These are phyloP conservation scores for Strobilomyces dryophilus DNA, from an alignment of 768 basidiomycete species.

Conservation along the genomic window DNA sequence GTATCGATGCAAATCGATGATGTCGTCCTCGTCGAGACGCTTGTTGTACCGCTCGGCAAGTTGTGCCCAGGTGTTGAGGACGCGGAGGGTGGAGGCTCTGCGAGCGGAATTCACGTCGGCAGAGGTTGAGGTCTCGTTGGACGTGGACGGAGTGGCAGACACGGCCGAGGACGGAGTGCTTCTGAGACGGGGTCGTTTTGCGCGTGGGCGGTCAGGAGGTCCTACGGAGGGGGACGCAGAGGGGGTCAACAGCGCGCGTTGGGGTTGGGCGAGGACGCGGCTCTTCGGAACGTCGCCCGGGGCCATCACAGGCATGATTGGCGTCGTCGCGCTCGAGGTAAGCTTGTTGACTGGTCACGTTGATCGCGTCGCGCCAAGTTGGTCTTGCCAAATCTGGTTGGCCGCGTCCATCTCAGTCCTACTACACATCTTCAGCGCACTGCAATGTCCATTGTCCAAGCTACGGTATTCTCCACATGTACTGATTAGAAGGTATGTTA, in stretches of 20 bases:
- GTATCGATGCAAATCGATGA: slow-evolving; percentile 62
- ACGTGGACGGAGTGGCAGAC: slow-evolving; percentile 32
- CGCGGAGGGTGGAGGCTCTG: slow-evolving; percentile 47
- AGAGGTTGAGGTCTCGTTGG: slow-evolving; percentile 24
- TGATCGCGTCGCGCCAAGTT: slow-evolving; percentile 12
- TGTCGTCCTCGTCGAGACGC: slow-evolving; percentile 73
- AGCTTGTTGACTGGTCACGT: slow-evolving; percentile 10
- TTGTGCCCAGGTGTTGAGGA: slow-evolving; percentile 61
- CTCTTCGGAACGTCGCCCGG: neutral
- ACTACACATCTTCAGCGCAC: neutral
- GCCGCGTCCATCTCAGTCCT: neutral
- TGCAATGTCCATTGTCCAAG: slow-evolving; percentile 6
- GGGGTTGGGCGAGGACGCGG: slow-evolving; percentile 13
- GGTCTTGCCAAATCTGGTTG: slow-evolving; percentile 12
- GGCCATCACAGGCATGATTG: slow-evolving; percentile 10
- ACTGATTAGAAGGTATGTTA: slow-evolving; percentile 14
- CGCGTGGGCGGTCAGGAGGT: slow-evolving; percentile 36
- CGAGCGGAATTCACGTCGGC: slow-evolving; percentile 51
- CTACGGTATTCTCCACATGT: slow-evolving; percentile 13
- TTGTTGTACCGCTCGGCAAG: slow-evolving; percentile 66
- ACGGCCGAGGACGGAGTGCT: slow-evolving; percentile 43
- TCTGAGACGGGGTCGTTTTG: slow-evolving; percentile 47
- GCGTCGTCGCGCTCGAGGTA: slow-evolving; percentile 7
- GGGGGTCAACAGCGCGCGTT: slow-evolving; percentile 19
- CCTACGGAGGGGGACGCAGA: slow-evolving; percentile 28